phyloP scores from a whole-genome alignment of 805 yeast species.

The Kluyveromyces dobzhanskii region DNA sequence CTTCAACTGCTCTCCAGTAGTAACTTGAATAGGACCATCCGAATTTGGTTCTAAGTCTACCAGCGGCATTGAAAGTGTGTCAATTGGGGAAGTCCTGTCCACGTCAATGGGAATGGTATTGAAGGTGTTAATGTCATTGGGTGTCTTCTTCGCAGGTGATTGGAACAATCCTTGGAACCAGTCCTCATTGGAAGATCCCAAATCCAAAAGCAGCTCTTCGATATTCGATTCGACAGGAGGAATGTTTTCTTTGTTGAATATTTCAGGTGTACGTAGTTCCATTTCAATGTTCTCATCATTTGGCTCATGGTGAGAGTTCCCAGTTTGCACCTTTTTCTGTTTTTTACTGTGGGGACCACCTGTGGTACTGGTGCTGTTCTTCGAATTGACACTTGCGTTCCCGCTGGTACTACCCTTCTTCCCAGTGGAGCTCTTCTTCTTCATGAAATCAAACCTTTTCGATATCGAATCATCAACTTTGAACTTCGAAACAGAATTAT shows the following conservation, averaged over 20 bases:
- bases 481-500: constrained; percentile 18
- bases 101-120: constrained; percentile 15
- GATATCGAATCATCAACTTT: constrained; percentile 25
- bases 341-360: background rate
- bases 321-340: background rate
- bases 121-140: constrained; percentile 7
- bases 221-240: constrained; percentile 14
- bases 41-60: constrained; percentile 23
- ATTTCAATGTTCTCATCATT: background rate
- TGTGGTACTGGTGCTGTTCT: background rate
- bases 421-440: constrained; percentile 14
- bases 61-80: constrained; percentile 28
- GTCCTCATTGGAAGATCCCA: constrained; percentile 4
- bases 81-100: constrained; percentile 27
- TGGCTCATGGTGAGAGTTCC: background rate
- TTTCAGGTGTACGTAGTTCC: background rate
- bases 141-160: constrained; percentile 6
- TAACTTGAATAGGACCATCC: constrained; percentile 4
- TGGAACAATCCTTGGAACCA: constrained; percentile 5
- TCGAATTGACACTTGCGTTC: constrained; percentile 1
- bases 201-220: constrained; percentile 4
- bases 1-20: constrained; percentile 20
- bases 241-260: constrained; percentile 19
- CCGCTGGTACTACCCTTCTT: constrained; percentile 3
- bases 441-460: constrained; percentile 28